Evolutionary conservation across 1,139 yeast genomes (phyloP).

Genomic region (Debaryomyces fabryi): DNA sequence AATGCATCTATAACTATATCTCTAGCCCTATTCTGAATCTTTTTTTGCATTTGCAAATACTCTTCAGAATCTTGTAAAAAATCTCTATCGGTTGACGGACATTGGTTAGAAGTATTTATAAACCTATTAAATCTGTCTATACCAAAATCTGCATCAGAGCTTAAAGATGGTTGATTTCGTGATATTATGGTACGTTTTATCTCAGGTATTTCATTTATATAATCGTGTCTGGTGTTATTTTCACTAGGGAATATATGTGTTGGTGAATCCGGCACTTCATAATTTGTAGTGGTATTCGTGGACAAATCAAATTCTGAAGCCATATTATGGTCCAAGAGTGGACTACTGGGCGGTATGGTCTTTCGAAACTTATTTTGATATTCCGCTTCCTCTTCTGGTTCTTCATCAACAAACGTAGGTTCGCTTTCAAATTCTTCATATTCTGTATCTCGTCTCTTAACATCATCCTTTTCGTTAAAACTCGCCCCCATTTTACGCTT

Average conservation of each 20-base stretch:
- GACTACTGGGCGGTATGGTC: constrained; percentile 37
- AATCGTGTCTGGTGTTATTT: constrained; percentile 12
- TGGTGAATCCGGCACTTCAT: constrained; percentile 33
- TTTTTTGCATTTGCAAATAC: constrained; percentile 13
- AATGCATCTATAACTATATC: constrained; percentile 40
- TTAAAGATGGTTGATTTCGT: constrained; percentile 16
- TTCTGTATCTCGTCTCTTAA: constrained; percentile 38
- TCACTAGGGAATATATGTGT: constrained; percentile 8
- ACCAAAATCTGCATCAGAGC: constrained; percentile 52
- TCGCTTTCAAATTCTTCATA: constrained; percentile 20
- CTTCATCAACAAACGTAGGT: constrained; percentile 24
- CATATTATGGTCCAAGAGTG: constrained; percentile 27
- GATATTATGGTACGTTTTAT: background rate
- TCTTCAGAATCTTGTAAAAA: constrained; percentile 14
- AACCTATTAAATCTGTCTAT: constrained; percentile 49
- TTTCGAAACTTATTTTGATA: constrained; percentile 4
- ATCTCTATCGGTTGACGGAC: constrained; percentile 36
- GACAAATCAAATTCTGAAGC: constrained; percentile 32
- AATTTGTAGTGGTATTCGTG: constrained; percentile 22
- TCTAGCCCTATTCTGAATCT: constrained; percentile 30
- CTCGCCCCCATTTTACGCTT: constrained; percentile 51
- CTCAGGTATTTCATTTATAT: constrained; percentile 5
- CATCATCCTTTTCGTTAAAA: constrained; percentile 48
- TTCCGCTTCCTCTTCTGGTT: constrained; percentile 13
- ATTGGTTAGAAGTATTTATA: constrained; percentile 30